These are phyloP conservation scores for Mycena citricolor DNA, from an alignment of 1,284 basidiomycete species.

Conservation along the genomic window DNA sequence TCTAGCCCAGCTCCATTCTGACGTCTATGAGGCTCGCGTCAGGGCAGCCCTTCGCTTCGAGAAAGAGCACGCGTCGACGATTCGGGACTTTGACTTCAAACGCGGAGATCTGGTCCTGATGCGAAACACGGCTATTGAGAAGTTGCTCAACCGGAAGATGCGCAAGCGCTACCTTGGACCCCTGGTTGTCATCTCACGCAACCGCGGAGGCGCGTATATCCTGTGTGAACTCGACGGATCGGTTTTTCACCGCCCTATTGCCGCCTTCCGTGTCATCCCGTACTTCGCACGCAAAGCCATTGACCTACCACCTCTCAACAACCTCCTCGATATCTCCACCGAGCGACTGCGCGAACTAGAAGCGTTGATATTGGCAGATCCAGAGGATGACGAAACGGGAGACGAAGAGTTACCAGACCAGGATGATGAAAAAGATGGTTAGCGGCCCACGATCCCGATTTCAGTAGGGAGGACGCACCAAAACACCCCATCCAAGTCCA, in stretches of 20 bases:
- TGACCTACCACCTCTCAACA: neutral
- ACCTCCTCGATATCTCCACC: slow-evolving; percentile 3
- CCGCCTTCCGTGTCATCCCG: slow-evolving; percentile 1
- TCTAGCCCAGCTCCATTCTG: neutral
- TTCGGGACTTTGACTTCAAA: slow-evolving; percentile 21
- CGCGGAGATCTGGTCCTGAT: slow-evolving; percentile 24
- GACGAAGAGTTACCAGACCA: neutral
- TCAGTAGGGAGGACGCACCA: slow-evolving; percentile 7
- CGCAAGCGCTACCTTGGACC: slow-evolving; percentile 31
- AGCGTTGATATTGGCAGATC: neutral
- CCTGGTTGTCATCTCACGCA: slow-evolving; percentile 16
- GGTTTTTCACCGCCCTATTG: slow-evolving; percentile 1
- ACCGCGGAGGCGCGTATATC: slow-evolving; percentile 5
- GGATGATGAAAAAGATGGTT: neutral
- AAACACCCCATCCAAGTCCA: neutral
- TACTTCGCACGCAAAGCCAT: slow-evolving; percentile 1
- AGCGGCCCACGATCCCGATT: neutral
- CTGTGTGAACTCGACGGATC: neutral
- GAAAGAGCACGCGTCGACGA: slow-evolving; percentile 3
- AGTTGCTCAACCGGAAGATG: slow-evolving; percentile 19
- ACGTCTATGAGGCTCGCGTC: neutral
- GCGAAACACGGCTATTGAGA: slow-evolving; percentile 22
- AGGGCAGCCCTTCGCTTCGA: slow-evolving; percentile 11
- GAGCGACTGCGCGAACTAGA: slow-evolving; percentile 2
- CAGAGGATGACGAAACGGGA: slow-evolving; percentile 27